Conservation (phyloP, 805 yeast species). For the Maudiozyma turicensis region DNA sequence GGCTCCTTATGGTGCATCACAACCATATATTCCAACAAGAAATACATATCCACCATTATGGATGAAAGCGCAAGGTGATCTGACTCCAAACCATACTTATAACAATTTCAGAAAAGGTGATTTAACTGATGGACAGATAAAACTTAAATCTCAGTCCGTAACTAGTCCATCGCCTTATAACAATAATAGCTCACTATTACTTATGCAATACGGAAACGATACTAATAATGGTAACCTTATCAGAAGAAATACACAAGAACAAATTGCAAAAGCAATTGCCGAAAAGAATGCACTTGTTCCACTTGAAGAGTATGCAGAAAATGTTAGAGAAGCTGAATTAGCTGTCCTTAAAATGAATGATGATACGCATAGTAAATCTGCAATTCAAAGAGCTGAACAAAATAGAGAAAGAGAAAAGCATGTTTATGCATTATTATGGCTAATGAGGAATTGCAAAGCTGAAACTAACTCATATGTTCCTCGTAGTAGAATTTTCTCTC, state of each 20-base stretch:
- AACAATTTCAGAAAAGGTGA: neutral
- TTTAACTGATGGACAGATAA: neutral
- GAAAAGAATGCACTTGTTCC: slow-evolving; percentile 27
- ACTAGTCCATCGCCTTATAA: neutral
- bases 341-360: slow-evolving; percentile 21
- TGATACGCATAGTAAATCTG: slow-evolving; percentile 19
- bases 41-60: neutral
- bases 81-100: neutral
- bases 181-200: neutral
- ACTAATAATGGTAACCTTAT: neutral
- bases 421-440: slow-evolving; percentile 72
- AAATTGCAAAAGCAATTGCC: slow-evolving; percentile 20
- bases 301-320: slow-evolving; percentile 33
- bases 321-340: slow-evolving; percentile 34
- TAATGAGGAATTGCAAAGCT: slow-evolving; percentile 50
- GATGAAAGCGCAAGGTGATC: neutral
- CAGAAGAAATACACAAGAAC: slow-evolving; percentile 19
- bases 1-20: neutral
- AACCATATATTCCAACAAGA: neutral
- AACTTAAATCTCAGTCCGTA: neutral
- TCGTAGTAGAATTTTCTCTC: slow-evolving; percentile 55
- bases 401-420: slow-evolving; percentile 53
- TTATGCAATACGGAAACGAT: neutral
- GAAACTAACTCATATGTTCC: slow-evolving; percentile 46
- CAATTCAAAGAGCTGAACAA: slow-evolving; percentile 23